Conservation (phyloP, 345 rosid species). For the Diplotaxis tenuifolia region DNA sequence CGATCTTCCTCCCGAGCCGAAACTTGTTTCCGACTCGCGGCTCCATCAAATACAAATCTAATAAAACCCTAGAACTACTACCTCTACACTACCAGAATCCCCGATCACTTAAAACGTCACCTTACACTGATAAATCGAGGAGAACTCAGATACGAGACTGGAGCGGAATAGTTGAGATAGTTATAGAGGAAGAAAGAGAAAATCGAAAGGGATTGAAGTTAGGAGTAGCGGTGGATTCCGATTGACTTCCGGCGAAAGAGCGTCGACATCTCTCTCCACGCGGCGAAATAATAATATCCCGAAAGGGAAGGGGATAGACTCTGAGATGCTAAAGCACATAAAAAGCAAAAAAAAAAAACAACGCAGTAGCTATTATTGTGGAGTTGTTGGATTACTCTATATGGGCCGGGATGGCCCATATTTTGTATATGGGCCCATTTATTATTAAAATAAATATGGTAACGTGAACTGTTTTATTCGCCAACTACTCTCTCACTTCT, state of each 20-base stretch:
- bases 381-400: conserved; percentile 18
- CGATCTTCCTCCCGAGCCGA: conserved; percentile 91
- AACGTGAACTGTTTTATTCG: not conserved
- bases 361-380: conserved; percentile 2
- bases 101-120: conserved; percentile 11
- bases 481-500: not conserved
- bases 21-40: conserved; percentile 87
- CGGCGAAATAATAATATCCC: conserved; percentile 34
- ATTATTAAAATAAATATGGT: not conserved
- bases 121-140: not conserved
- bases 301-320: conserved; percentile 36
- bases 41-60: conserved; percentile 57
- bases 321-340: not conserved
- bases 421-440: conserved; percentile 8
- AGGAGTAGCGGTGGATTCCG: conserved; percentile 22
- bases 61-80: conserved; percentile 5
- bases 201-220: conserved; percentile 1
- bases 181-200: not conserved
- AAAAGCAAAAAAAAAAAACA: conserved; percentile 5
- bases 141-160: not conserved
- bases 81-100: conserved; percentile 1
- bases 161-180: conserved; percentile 1
- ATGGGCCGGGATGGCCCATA: conserved; percentile 19
- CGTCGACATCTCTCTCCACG: conserved; percentile 32
- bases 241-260: conserved; percentile 39